A percentile compares a stretch with the other conserved stretches of the same genome.
phyloP scores from a whole-genome alignment of 2,329 filamentous ascomycete genomes.

The Trichoderma sp. region DNA sequence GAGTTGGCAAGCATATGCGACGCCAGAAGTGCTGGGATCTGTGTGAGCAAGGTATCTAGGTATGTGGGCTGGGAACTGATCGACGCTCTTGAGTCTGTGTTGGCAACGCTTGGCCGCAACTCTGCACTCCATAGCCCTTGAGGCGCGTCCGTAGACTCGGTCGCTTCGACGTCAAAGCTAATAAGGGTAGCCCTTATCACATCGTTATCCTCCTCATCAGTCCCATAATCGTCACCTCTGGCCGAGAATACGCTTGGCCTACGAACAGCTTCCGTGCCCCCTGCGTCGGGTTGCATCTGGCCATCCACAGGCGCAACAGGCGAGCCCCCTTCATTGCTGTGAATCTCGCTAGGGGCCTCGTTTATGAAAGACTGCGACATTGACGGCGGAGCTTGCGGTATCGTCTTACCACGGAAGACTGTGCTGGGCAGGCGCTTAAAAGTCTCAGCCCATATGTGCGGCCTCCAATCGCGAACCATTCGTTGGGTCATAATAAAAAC shows the following conservation, averaged over 20 bases:
- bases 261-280: conserved; percentile 34
- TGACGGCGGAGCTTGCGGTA: conserved; percentile 23
- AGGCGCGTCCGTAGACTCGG: conserved; percentile 49
- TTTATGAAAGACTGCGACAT: background rate
- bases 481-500: conserved; percentile 44
- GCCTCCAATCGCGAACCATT: conserved; percentile 36
- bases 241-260: conserved; percentile 47
- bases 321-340: conserved; percentile 1
- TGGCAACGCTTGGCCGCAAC: conserved; percentile 47
- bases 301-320: conserved; percentile 24
- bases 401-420: conserved; percentile 28
- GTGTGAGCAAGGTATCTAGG: conserved; percentile 48
- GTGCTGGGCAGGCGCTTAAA: conserved; percentile 41
- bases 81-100: conserved; percentile 28
- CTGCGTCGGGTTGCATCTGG: conserved; percentile 28
- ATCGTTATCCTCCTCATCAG: conserved; percentile 56
- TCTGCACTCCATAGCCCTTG: conserved; percentile 58
- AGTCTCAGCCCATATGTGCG: conserved; percentile 39
- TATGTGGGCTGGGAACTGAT: conserved; percentile 36
- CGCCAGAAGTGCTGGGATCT: conserved; percentile 47
- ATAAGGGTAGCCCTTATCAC: conserved; percentile 55
- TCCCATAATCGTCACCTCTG: conserved; percentile 51
- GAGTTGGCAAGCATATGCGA: conserved; percentile 47
- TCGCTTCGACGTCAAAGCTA: conserved; percentile 59
- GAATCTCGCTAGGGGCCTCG: conserved; percentile 7